phyloP scores from a whole-genome alignment of 2,329 filamentous ascomycete genomes.

The Massarina eburnea region DNA sequence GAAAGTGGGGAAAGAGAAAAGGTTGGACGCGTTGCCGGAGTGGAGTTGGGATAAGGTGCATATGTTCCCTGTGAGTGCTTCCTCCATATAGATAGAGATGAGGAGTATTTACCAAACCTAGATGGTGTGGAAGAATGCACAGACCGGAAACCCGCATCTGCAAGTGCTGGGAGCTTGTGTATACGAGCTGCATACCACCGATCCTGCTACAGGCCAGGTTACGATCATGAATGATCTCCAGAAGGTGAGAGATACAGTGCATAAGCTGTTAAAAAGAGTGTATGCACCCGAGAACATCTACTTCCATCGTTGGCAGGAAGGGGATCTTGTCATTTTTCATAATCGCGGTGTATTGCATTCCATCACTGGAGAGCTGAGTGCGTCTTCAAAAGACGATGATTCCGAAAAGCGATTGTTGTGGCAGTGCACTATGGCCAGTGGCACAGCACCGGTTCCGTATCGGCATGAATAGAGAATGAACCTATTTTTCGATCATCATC shows the following conservation, averaged over 20 bases:
- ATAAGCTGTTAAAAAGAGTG: background rate
- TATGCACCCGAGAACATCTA: constrained; percentile 1
- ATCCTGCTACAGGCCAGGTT: background rate
- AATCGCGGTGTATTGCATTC: constrained; percentile 2
- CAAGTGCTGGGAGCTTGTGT: constrained; percentile 1
- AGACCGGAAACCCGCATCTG: background rate
- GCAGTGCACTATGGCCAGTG: constrained; percentile 3
- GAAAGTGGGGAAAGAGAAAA: background rate
- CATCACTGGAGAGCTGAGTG: background rate
- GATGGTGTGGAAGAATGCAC: constrained; percentile 3
- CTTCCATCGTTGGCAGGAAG: background rate
- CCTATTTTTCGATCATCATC: no score
- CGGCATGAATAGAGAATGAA: background rate
- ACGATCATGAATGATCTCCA: background rate
- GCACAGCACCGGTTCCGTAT: background rate
- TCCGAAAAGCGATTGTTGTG: background rate
- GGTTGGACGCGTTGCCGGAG: background rate
- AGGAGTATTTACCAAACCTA: no score
- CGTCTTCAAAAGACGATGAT: no score
- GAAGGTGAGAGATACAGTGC: background rate
- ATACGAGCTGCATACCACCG: background rate
- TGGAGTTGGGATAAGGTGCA: background rate
- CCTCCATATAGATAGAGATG: no score
- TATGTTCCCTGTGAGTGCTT: background rate
- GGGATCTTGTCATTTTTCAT: constrained; percentile 3